phyloP scores from a whole-genome alignment of 148 eudicot genomes.

The Amaranthus palmeri region DNA sequence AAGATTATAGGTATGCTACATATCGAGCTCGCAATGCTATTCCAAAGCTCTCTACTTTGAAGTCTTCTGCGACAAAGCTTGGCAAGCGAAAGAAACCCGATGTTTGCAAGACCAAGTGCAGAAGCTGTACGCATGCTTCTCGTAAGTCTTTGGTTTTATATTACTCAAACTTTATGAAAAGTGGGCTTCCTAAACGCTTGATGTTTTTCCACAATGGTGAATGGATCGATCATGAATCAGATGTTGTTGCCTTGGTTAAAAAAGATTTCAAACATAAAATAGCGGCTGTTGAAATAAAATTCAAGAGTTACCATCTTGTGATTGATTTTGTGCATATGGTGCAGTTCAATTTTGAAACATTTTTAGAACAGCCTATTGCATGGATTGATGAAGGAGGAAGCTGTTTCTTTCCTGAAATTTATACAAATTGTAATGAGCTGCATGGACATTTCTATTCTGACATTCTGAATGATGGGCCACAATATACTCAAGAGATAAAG shows the following conservation, averaged over 20 bases:
- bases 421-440: constrained; percentile 33
- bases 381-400: constrained; percentile 90
- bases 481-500: constrained; percentile 45
- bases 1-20: constrained; percentile 30
- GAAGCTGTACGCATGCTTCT: constrained; percentile 31
- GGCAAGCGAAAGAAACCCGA: constrained; percentile 69
- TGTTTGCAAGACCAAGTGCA: constrained; percentile 34
- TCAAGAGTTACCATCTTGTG: constrained; percentile 36
- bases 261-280: constrained; percentile 57
- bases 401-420: constrained; percentile 77
- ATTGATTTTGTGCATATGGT: constrained; percentile 80
- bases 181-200: constrained; percentile 64
- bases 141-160: constrained; percentile 35
- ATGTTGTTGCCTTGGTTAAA: constrained; percentile 42
- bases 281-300: constrained; percentile 55
- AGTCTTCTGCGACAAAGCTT: constrained; percentile 35
- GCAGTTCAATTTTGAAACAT: constrained; percentile 54
- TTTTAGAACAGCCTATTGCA: constrained; percentile 59
- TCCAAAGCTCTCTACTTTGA: constrained; percentile 33
- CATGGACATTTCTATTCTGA: constrained; percentile 25
- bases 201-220: constrained; percentile 64
- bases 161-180: constrained; percentile 56
- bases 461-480: constrained; percentile 28
- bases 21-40: constrained; percentile 21
- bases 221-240: constrained; percentile 66